phyloP scores from a whole-genome alignment of 202 grass and related monocot genomes.

The Panicum hallii region DNA sequence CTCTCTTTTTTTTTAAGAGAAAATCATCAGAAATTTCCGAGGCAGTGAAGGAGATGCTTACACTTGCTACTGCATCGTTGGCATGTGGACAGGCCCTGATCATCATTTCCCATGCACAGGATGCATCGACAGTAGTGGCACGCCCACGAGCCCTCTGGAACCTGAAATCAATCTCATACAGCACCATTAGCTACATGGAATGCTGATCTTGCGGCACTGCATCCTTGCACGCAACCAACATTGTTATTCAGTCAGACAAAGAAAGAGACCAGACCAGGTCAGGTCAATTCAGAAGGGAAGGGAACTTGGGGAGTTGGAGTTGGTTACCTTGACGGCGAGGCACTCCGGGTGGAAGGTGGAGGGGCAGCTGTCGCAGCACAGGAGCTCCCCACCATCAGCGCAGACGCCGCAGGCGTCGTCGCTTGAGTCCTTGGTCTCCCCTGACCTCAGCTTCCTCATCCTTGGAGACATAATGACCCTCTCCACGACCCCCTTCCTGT shows the following conservation, averaged over 20 bases:
- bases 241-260: not conserved
- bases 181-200: not conserved
- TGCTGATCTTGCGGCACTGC: too few species aligned
- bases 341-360: slow-evolving; percentile 68
- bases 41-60: not conserved
- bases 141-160: slow-evolving; percentile 58
- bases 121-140: slow-evolving; percentile 68
- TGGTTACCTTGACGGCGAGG: slow-evolving; percentile 25
- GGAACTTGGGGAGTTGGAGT: too few species aligned
- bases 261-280: not conserved
- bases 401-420: slow-evolving; percentile 73
- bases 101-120: slow-evolving; percentile 41
- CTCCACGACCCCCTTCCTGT: not conserved
- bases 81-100: slow-evolving; percentile 43
- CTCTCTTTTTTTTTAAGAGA: not conserved
- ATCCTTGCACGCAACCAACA: too few species aligned
- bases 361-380: slow-evolving; percentile 71
- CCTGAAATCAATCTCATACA: slow-evolving; percentile 28
- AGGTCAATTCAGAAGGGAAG: not conserved
- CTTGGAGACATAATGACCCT: not conserved
- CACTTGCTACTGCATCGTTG: slow-evolving; percentile 49
- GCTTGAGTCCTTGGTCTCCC: slow-evolving; percentile 44
- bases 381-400: slow-evolving; percentile 60
- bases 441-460: not conserved
- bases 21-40: not conserved